Evolutionary conservation across 1,139 yeast species (phyloP), one percentile per base, ranked within the genome.

Genomic region (Geotrichum reessii): DNA sequence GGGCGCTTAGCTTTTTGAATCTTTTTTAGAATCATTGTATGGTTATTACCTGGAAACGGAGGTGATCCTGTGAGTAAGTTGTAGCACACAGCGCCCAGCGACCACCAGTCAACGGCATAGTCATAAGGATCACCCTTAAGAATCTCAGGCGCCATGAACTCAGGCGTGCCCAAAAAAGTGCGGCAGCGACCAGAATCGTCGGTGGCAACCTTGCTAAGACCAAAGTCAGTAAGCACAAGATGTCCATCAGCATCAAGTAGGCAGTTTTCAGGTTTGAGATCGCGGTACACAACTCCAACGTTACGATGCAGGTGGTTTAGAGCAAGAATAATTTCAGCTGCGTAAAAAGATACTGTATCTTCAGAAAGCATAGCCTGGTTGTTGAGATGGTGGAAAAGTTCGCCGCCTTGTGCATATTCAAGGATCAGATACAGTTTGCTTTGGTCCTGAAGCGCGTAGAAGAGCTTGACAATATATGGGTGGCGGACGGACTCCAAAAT

Each of bases 121-220:
- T 90, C 93, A 69, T 92, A 92, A 17, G 86, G 84, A 63, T 85
- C 83, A 28, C 96, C 97, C 56, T 82, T 82, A 31, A 93, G 74
- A 31, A 92, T 87, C 71, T 93, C 98, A 1, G 99, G 99, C 0
- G 98, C 97, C 88, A 92, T 90, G 70, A 90, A 91, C 71, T 91
- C 97, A 0, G 96, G 95, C 0, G 97, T 91, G 0, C 98, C 98
- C 37, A 91, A 86, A 69, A 92, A 82, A 1, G 97, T 71, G 90
- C 97, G 86, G 69, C 81, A 85, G 58, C 78, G 75, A 33, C 73
- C 75, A 24, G 75, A 80, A 50, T 76, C 77, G 37, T 77, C 74
- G 31, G 77, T 74, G 2, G 87, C 80, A 24, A 85, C 91, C 68
- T 91, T 91, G 52, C 95, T 87, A 44, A 92, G 77, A 0, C 97